Base-by-base conservation (phyloP, 805 yeast species). In the Starmerella kuoi region DNA sequence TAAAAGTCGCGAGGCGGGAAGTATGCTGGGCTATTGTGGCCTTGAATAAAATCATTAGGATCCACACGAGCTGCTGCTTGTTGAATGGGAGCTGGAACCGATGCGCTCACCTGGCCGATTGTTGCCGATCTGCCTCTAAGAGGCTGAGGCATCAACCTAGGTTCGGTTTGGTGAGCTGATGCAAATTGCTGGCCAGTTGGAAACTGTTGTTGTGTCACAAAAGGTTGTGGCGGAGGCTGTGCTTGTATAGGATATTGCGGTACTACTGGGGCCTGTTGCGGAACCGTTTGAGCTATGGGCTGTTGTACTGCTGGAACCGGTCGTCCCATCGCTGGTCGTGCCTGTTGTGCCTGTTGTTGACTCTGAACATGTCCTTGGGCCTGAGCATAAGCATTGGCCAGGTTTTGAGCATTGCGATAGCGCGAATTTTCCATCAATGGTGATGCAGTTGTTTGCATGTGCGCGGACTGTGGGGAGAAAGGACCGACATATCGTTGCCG, bases 401-500 rank as follows among this genome's bases (percentile, higher is more conserved):
- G 24, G 2, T 15, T 38, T 20, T 31, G 48, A 8, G 40, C 47
- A 7, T 14, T 22, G n/a, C 44, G 37, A 35, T 36, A 44, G 20
- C 38, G 42, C 31, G 36, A 24, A 20, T 35, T 38, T 26, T 40
- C 26, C 28, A 40, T 44, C 17, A 31, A 23, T 4, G 38, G 28
- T 22, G 40, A 8, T 3, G 14, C 22, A 21, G 9, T 19, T 5
- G 34, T 19, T 28, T 39, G 37, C 34, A 43, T 44, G 12, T 38
- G 25, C 23, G 37, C 22, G 5, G 39, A 11, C 25, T 37, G 41
- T 28, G 51, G 52, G 21, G 49, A 41, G 37, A 33, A 61, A 9
- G 62, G 65, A 0, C 76, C 79, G 9, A 60, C 59, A 54, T 73
- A 77, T 42, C 64, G 67, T 41, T 67, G 67, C 38, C 72, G 77